Conservation (phyloP, 2,329 filamentous ascomycete species). For the Apiospora sp. region DNA sequence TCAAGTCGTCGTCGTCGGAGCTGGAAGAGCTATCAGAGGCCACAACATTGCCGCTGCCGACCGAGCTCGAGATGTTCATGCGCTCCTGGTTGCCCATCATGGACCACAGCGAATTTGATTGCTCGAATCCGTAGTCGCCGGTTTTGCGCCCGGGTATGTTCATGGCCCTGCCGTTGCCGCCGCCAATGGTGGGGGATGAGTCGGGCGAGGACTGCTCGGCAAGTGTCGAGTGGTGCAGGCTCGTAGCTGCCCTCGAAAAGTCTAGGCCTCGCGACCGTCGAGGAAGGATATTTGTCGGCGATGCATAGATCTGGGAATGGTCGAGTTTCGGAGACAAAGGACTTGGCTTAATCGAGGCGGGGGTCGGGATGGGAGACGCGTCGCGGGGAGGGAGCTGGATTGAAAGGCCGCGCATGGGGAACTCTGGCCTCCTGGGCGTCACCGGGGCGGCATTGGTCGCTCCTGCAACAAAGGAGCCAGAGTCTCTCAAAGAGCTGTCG, state of each 20-base stretch:
- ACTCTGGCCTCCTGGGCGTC: slow-evolving; percentile 75
- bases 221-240: slow-evolving; percentile 92
- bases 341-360: slow-evolving; percentile 58
- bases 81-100: slow-evolving; percentile 75
- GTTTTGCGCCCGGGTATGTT: slow-evolving; percentile 63
- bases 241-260: slow-evolving; percentile 92
- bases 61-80: slow-evolving; percentile 78
- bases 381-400: slow-evolving; percentile 72
- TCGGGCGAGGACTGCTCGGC: slow-evolving; percentile 89
- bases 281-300: slow-evolving; percentile 86
- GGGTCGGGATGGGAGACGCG: slow-evolving; percentile 45
- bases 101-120: slow-evolving; percentile 77
- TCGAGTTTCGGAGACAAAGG: slow-evolving; percentile 89
- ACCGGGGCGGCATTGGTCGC: slow-evolving; percentile 56
- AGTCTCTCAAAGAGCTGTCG: slow-evolving; percentile 64
- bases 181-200: slow-evolving; percentile 85
- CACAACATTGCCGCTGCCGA: slow-evolving; percentile 76
- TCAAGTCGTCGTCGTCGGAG: slow-evolving; percentile 73
- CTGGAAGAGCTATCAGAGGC: slow-evolving; percentile 65
- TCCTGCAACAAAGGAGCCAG: slow-evolving; percentile 41
- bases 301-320: slow-evolving; percentile 83
- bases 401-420: slow-evolving; percentile 70
- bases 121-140: slow-evolving; percentile 61
- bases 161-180: slow-evolving; percentile 64
- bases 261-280: slow-evolving; percentile 89